A percentile compares a stretch with the other conserved stretches of the same genome.
Evolutionary conservation across 1,139 yeast species (phyloP).

Genomic region (Arxiozyma slooffiae): DNA sequence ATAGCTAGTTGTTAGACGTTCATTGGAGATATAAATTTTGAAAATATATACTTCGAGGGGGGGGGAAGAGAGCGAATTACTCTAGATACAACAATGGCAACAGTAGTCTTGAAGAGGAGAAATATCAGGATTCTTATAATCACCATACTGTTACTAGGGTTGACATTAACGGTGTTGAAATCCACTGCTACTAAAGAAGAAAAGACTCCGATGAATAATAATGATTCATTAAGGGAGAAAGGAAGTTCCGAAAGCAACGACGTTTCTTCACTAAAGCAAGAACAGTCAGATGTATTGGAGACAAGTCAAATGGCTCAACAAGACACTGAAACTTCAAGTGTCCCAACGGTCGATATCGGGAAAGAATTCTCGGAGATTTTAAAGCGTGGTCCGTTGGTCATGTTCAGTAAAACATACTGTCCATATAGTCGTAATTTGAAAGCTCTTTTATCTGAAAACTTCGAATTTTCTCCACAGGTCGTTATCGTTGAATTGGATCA

Average conservation of each 20-base stretch:
- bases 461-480: constrained; percentile 64
- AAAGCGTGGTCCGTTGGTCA: constrained; percentile 55
- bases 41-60: no score
- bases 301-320: no score
- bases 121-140: constrained; percentile 22
- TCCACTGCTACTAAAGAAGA: background rate
- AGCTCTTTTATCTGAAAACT: constrained; percentile 50
- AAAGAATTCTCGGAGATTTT: constrained; percentile 52
- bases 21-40: no score
- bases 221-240: no score
- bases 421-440: constrained; percentile 71
- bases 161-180: constrained; percentile 22
- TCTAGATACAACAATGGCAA: background rate
- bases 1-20: no score
- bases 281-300: background rate
- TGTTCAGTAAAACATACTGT: constrained; percentile 62
- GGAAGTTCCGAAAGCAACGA: background rate
- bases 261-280: background rate
- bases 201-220: background rate
- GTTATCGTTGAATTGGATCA: constrained; percentile 71
- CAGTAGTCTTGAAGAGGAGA: constrained; percentile 16
- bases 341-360: constrained; percentile 36
- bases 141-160: constrained; percentile 19
- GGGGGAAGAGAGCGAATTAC: no score
- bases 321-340: background rate